These are phyloP conservation scores for Taphrina deformans DNA, from an alignment of 1,139 yeast genomes.

Conservation along the genomic window DNA sequence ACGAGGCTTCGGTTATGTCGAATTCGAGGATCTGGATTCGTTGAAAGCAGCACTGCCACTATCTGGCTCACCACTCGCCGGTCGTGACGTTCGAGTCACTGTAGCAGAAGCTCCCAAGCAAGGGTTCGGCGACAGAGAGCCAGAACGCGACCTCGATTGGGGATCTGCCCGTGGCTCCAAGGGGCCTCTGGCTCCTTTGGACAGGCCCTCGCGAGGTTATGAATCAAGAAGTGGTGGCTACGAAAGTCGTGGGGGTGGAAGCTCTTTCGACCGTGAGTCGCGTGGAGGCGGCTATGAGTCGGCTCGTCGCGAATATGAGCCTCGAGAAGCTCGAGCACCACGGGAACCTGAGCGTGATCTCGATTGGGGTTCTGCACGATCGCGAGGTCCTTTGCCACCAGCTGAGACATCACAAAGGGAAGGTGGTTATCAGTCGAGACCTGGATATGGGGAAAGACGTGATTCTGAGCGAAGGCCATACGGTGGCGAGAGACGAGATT, in stretches of 20 bases:
- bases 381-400: conserved; percentile 45
- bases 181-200: conserved; percentile 46
- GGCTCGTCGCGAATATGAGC: conserved; percentile 15
- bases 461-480: conserved; percentile 20
- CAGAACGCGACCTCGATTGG: conserved; percentile 43
- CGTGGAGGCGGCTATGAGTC: conserved; percentile 22
- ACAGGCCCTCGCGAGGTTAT: conserved; percentile 32
- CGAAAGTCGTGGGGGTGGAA: conserved; percentile 19
- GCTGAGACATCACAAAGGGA: conserved; percentile 35
- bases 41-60: conserved; percentile 70
- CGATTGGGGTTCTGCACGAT: conserved; percentile 41
- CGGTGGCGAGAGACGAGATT: conserved; percentile 18
- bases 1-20: conserved; percentile 85
- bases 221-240: conserved; percentile 22
- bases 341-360: conserved; percentile 41
- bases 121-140: conserved; percentile 40
- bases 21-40: conserved; percentile 64
- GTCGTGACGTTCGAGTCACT: conserved; percentile 75
- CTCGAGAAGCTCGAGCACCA: conserved; percentile 27
- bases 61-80: conserved; percentile 64
- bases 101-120: conserved; percentile 80
- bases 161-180: conserved; percentile 36
- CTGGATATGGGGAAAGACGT: conserved; percentile 9
- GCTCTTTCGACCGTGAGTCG: not conserved
- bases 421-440: conserved; percentile 20